Evolutionary conservation across 2,329 filamentous ascomycete species (phyloP), one percentile per base, ranked within the genome.

Genomic region (Colletotrichum zoysiae): DNA sequence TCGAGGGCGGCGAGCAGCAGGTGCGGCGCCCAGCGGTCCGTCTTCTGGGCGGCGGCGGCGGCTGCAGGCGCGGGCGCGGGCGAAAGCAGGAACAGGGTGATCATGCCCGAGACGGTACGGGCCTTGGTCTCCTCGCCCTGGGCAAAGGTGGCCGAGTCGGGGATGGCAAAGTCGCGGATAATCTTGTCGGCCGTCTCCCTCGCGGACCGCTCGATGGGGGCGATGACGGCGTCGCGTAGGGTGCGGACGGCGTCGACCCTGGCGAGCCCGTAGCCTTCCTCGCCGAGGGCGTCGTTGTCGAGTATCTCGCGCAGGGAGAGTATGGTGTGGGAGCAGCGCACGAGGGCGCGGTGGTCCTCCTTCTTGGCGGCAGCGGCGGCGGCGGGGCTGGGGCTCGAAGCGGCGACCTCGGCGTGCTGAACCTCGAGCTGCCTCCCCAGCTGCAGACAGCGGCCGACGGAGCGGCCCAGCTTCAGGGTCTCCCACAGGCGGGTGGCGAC

Each of bases 401-500:
- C 83, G 2, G 85, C 86, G 6, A 93, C 84, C 80, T 97, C 95
- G 0, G 89, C 85, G 78, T 97, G 88, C 79, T 97, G 93, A n/a
- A 93, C 88, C 79, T 98, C 94, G 14, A 99, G 87, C 82, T 97
- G 94, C 56, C 95, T 86, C 0, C 94, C 95, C 3, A 98, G 85
- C 77, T 93, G 92, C 53, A 98, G 85, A 78, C 93, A 95, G 63
- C 95, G 87, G 55, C 90, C 91, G 16, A 97, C 93, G 0, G 92
- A 89, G 55, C 95, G 86, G 1, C 92, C 93, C 2, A 98, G 84
- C 72, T 90, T 89, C 73, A 97, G 86, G 0, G 95, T 94, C 77
- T 93, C 90, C 87, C 94, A 94, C 38, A 98, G 87, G 14, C 95
- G 88, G 77, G 93, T 89, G 1, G 94, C 93, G 14, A 94, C 93